These are phyloP conservation scores for Lumnitzera littorea DNA, from an alignment of 345 rosid genomes.

Conservation along the genomic window DNA sequence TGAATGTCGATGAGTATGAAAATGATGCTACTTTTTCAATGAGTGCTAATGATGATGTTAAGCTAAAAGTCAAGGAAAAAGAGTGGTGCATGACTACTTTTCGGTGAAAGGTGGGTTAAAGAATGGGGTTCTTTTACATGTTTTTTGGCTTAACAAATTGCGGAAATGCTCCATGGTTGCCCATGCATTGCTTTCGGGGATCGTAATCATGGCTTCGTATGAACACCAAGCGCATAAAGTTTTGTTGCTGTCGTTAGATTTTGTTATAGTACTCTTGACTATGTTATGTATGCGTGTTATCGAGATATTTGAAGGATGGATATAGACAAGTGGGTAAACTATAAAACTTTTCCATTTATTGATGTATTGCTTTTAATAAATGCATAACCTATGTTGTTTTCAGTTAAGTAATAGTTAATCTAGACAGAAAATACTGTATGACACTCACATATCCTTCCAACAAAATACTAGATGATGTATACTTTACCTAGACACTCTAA, in stretches of 20 bases:
- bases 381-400: too few species aligned
- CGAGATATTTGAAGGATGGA: too few species aligned
- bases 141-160: slow-evolving; percentile 21
- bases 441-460: too few species aligned
- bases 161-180: slow-evolving; percentile 34
- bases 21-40: slow-evolving; percentile 4
- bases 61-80: slow-evolving; percentile 29
- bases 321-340: too few species aligned
- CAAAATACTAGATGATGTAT: too few species aligned
- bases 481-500: too few species aligned
- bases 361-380: too few species aligned
- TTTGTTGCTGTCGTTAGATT: neutral
- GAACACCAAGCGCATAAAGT: slow-evolving; percentile 11
- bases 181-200: slow-evolving; percentile 47
- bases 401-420: too few species aligned
- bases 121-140: slow-evolving; percentile 5
- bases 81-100: slow-evolving; percentile 38
- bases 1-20: neutral
- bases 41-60: slow-evolving; percentile 20
- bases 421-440: too few species aligned
- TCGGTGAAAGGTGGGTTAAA: slow-evolving; percentile 41
- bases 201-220: slow-evolving; percentile 36
- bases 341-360: too few species aligned
- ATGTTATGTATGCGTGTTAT: too few species aligned
- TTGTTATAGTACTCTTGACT: too few species aligned